Base-by-base conservation (phyloP, 306 rosid genomes). In the Quercus engelmannii region DNA sequence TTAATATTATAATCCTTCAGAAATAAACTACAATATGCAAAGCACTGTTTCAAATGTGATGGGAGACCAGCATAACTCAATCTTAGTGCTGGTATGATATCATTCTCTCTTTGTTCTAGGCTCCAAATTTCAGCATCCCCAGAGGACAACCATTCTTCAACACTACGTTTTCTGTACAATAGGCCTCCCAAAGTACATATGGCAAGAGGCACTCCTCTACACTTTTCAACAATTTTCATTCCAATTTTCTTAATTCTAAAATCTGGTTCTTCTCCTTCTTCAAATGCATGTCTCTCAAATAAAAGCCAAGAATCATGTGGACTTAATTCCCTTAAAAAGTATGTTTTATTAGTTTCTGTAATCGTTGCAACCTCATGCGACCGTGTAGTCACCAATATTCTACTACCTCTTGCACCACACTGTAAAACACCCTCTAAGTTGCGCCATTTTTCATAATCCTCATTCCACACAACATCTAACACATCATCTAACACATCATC, bases 391-490 rank as follows among this genome's bases (percentile, higher is more conserved):
- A 70, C 74, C 11, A 83, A 38, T n/a, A 85, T 46, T 80, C 23
- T 67, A 23, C 91, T 85, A 4, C 89, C 84, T 46, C 52, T n/a
- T 62, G 46, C 86, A 28, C 83, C 91, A 23, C 33, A 0, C 41
- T 6, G 8, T 75, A 63, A 46, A 46, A 10, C 3, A 8, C 9
- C 2, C 4, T 78, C 12, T 10, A 83, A 30, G 23, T 21, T 21
- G 23, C 23, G 23, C 23, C 23, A 46, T 46, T 46, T 2, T 46
- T 2, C 52, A 46, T 0, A 2, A 46, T 46, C 3, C 11, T 46
- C 52, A 46, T 46, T 46, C 14, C 52, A 2, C 13, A 46, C 14
- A 46, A 10, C 14, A 46, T 46, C 52, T 11, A 46, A 46, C 51
- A 43, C 14, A 43, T n/a, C n/a, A n/a, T n/a, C n/a, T n/a, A n/a